phyloP scores from a whole-genome alignment of 306 rosid genomes.

The Geum urbanum region DNA sequence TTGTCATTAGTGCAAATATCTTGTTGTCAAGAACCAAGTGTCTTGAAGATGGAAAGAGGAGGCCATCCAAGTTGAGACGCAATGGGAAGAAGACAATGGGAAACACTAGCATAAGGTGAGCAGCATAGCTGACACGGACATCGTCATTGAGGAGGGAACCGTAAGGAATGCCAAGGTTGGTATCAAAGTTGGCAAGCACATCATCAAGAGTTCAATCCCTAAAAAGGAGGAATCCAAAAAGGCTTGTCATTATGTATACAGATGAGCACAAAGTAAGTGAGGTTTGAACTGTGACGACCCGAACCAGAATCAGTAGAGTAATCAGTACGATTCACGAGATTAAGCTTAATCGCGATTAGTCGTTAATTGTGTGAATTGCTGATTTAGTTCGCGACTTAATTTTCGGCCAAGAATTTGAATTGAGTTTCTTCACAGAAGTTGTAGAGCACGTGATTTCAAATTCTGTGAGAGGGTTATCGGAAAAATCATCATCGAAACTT shows the following conservation, averaged over 20 bases:
- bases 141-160: constrained; percentile 64
- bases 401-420: too few relatives aligned
- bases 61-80: constrained; percentile 73
- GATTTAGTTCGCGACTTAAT: too few relatives aligned
- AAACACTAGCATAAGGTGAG: constrained; percentile 87
- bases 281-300: too few relatives aligned
- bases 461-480: too few relatives aligned
- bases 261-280: constrained; percentile 71
- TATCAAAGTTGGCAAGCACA: constrained; percentile 82
- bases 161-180: constrained; percentile 73
- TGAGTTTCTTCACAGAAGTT: too few relatives aligned
- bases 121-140: constrained; percentile 80
- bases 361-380: too few relatives aligned
- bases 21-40: constrained; percentile 57
- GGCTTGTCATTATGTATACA: constrained; percentile 72
- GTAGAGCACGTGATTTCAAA: too few relatives aligned
- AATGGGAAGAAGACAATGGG: constrained; percentile 75
- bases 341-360: too few relatives aligned
- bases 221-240: constrained; percentile 85
- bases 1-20: constrained; percentile 58
- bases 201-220: constrained; percentile 81
- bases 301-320: too few relatives aligned
- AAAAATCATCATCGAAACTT: too few relatives aligned
- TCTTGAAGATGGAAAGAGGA: constrained; percentile 59
- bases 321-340: too few relatives aligned